A percentile compares a stretch with the other conserved stretches of the same genome.
Conservation (phyloP, 1,284 basidiomycete species). For the Thecaphora thlaspeos region DNA sequence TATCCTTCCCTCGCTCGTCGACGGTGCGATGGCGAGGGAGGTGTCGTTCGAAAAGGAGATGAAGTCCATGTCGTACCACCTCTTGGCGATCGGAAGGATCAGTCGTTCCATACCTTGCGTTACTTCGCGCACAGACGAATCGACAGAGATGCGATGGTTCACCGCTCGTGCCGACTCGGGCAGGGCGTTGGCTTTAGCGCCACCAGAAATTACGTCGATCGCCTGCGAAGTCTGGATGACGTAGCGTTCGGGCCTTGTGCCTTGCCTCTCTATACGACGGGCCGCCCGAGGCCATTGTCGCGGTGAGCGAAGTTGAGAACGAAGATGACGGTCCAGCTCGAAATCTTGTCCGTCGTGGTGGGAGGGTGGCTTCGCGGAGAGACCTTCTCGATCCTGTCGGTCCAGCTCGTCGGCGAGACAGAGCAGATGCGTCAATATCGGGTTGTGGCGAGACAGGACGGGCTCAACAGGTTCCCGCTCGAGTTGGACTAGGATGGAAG, state of each 20-base stretch:
- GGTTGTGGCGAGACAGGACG: constrained; percentile 24
- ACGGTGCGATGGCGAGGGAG: constrained; percentile 2
- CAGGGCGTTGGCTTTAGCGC: constrained; percentile 69
- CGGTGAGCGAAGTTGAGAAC: neutral
- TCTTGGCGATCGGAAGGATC: constrained; percentile 63
- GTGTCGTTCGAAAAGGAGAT: too few relatives aligned
- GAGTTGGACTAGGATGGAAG: constrained; percentile 64
- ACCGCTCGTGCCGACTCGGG: constrained; percentile 65
- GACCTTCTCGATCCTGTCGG: neutral
- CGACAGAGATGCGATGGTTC: constrained; percentile 66
- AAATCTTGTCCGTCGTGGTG: neutral
- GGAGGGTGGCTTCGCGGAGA: neutral
- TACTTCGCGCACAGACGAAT: constrained; percentile 61
- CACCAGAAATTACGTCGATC: constrained; percentile 68
- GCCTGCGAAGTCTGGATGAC: constrained; percentile 70
- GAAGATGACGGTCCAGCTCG: constrained; percentile 4
- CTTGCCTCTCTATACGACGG: too few relatives aligned
- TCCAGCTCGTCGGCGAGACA: neutral
- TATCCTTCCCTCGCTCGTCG: neutral
- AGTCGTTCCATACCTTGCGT: constrained; percentile 65
- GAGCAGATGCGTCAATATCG: neutral
- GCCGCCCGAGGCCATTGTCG: neutral
- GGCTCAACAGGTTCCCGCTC: constrained; percentile 63
- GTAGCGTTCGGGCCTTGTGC: constrained; percentile 53
- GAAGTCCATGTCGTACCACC: constrained; percentile 1